Percentiles rank a stretch among this genome's conserved stretches.
Evolutionary conservation across 345 rosid genomes (phyloP).

Genomic region (Eucalyptus virginea): DNA sequence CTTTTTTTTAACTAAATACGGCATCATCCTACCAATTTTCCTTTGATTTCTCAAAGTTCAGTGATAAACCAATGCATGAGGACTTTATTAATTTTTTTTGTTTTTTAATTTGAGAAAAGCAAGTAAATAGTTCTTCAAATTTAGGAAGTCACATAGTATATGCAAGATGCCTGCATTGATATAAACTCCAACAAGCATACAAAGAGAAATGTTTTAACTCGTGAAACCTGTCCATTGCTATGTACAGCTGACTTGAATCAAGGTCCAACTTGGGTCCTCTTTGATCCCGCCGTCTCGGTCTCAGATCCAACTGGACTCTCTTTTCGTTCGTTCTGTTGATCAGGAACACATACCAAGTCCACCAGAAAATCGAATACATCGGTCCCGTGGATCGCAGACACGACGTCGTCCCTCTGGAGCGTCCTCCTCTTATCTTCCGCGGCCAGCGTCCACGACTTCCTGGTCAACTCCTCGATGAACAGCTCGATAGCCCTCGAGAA

Average conservation of each 20-base stretch:
- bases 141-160: not conserved
- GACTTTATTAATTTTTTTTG: not conserved
- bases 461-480: conserved; percentile 41
- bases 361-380: conserved; percentile 49
- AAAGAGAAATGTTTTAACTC: not conserved
- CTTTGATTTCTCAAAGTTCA: not conserved
- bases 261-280: not conserved
- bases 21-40: not conserved
- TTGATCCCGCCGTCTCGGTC: not conserved
- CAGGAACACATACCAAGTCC: conserved; percentile 5
- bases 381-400: conserved; percentile 35
- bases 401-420: conserved; percentile 44
- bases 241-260: not conserved
- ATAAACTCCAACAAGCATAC: not conserved
- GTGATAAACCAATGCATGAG: not conserved
- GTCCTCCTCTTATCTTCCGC: conserved; percentile 44
- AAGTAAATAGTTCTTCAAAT: not conserved
- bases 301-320: not conserved
- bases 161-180: not conserved
- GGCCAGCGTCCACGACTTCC: conserved; percentile 42
- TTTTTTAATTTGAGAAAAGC: not conserved
- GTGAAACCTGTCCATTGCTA: not conserved
- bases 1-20: not conserved
- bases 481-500: conserved; percentile 52
- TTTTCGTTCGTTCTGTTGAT: not conserved